Percentiles rank a stretch among this genome's conserved stretches.
These are phyloP conservation scores for Saccharomycopsis hybrid DNA, from an alignment of 1,139 yeast genomes.

Conservation along the genomic window DNA sequence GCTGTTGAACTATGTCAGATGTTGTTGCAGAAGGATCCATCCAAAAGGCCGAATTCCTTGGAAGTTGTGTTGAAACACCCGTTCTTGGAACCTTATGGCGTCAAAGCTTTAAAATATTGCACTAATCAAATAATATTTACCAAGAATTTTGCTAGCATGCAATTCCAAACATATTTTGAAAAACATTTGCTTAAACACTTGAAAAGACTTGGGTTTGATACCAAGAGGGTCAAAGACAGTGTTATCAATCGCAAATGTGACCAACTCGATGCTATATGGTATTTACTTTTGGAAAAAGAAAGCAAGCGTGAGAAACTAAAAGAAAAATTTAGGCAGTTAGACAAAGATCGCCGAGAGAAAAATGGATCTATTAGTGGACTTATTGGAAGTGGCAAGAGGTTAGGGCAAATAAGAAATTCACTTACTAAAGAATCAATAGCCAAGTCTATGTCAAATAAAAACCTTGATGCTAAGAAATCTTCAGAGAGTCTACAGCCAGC, in stretches of 20 bases:
- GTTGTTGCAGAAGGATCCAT: constrained; percentile 63
- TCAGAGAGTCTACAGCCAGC: background rate
- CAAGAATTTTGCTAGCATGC: constrained; percentile 33
- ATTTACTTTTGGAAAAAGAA: constrained; percentile 62
- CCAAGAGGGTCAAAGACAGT: constrained; percentile 54
- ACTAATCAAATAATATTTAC: constrained; percentile 37
- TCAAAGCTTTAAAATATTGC: constrained; percentile 35
- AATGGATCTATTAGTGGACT: constrained; percentile 41
- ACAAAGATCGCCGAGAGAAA: constrained; percentile 24
- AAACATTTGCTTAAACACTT: constrained; percentile 58
- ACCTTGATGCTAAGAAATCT: background rate
- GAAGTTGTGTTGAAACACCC: constrained; percentile 58
- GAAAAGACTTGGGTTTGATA: constrained; percentile 60
- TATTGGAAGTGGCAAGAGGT: constrained; percentile 29
- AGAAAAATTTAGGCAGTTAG: constrained; percentile 13
- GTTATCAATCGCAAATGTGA: constrained; percentile 63
- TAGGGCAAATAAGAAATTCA: constrained; percentile 27
- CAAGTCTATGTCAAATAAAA: background rate
- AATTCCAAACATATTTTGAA: constrained; percentile 57
- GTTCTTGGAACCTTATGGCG: constrained; percentile 48
- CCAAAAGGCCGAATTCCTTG: constrained; percentile 48
- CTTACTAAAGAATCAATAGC: constrained; percentile 19
- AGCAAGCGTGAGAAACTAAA: constrained; percentile 40
- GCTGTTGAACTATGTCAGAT: constrained; percentile 44
- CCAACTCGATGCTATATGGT: constrained; percentile 80